phyloP scores from a whole-genome alignment of 306 rosid species.

The Chamaecrista fasciculata region DNA sequence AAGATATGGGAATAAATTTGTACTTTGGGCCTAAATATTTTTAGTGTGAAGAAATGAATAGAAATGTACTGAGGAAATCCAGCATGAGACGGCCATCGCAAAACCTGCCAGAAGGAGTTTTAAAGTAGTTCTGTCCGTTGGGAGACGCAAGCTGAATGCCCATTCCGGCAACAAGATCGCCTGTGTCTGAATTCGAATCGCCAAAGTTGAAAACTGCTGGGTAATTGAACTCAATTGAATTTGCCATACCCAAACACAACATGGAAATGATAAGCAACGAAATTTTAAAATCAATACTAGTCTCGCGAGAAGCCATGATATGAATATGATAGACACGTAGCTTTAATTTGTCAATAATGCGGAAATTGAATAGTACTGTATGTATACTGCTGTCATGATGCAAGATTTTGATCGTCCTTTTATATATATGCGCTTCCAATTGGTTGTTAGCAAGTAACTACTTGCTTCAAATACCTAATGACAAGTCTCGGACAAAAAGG shows the following conservation, averaged over 20 bases:
- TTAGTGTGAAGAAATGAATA: constrained; percentile 8
- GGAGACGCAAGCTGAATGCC: constrained; percentile 55
- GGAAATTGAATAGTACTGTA: too few species aligned
- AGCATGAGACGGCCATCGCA: constrained; percentile 64
- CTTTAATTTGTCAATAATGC: too few species aligned
- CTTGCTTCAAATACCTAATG: constrained; percentile 31
- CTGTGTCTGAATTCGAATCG: constrained; percentile 89
- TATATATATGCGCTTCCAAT: constrained; percentile 8
- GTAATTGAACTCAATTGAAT: constrained; percentile 46
- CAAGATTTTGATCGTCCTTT: constrained; percentile 15
- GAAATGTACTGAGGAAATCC: constrained; percentile 61
- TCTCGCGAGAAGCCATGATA: constrained; percentile 45
- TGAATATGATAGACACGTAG: too few species aligned
- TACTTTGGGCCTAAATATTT: too few species aligned
- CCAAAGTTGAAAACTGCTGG: constrained; percentile 84
- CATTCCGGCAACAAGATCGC: constrained; percentile 53
- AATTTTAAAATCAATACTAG: constrained; percentile 27
- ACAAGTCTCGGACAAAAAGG: constrained; percentile 22
- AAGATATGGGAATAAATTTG: too few species aligned
- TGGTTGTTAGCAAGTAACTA: constrained; percentile 29
- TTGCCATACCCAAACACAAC: constrained; percentile 30
- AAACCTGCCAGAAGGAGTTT: constrained; percentile 53
- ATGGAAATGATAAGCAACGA: constrained; percentile 31
- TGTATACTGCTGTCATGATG: constrained; percentile 11
- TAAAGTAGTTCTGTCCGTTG: constrained; percentile 59